Percentiles rank a stretch among this genome's conserved stretches.
Conservation (phyloP, 805 yeast species). For the Candida orba region DNA sequence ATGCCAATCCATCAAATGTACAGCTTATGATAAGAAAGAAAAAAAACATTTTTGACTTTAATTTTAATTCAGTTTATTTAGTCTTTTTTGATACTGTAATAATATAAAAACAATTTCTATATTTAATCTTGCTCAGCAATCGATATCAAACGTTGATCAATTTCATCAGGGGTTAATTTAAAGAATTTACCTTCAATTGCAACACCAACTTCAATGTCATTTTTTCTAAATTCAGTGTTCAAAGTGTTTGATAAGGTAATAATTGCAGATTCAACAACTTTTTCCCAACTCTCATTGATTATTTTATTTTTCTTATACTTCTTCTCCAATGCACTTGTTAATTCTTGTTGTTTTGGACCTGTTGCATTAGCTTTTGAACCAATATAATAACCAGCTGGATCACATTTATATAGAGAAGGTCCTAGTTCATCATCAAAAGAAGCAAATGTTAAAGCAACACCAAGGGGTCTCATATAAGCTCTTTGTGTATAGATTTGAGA, state of each 20-base stretch:
- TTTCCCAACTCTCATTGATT: slow-evolving; percentile 79
- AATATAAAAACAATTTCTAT: background rate
- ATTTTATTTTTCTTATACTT: slow-evolving; percentile 68
- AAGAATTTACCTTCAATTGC: slow-evolving; percentile 69
- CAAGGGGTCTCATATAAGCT: slow-evolving; percentile 97
- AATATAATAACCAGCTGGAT: slow-evolving; percentile 94
- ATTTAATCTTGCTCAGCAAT: slow-evolving; percentile 91
- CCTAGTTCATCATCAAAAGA: slow-evolving; percentile 87
- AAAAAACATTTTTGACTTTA: no score
- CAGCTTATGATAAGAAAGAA: no score
- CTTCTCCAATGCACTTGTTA: slow-evolving; percentile 83
- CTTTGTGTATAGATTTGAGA: slow-evolving; percentile 95
- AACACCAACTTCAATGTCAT: slow-evolving; percentile 89
- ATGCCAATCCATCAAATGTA: no score
- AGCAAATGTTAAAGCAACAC: slow-evolving; percentile 85
- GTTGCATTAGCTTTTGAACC: slow-evolving; percentile 90
- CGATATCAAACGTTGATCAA: slow-evolving; percentile 87
- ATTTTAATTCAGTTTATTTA: background rate
- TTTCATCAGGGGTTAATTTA: slow-evolving; percentile 72
- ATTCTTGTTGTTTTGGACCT: slow-evolving; percentile 97
- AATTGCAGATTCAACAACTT: slow-evolving; percentile 84
- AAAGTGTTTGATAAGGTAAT: slow-evolving; percentile 78
- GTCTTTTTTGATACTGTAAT: no score
- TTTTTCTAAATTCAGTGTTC: slow-evolving; percentile 89
- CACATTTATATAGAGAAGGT: slow-evolving; percentile 85